A percentile compares a stretch with the other conserved stretches of the same genome.
These are phyloP conservation scores for Trichophyton verrucosum DNA, from an alignment of 2,329 filamentous ascomycete genomes.

Conservation along the genomic window DNA sequence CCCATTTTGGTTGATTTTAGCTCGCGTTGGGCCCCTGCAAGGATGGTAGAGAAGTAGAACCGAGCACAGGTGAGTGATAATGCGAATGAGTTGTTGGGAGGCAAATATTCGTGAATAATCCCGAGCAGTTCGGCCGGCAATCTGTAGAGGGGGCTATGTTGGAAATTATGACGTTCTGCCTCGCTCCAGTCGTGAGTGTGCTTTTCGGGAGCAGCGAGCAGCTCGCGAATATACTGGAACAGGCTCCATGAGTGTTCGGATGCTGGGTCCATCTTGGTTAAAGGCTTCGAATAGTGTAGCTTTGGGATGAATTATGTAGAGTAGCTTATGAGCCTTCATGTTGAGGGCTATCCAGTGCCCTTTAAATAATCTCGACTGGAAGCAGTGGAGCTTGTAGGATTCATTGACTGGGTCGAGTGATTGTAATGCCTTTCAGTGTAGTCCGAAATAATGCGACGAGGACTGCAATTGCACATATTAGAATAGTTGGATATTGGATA, in stretches of 20 bases:
- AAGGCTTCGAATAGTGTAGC: neutral
- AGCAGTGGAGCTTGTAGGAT: neutral
- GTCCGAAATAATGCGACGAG: neutral
- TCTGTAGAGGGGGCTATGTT: conserved; percentile 4
- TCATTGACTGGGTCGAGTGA: neutral
- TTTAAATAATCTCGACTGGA: neutral
- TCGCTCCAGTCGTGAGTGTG: neutral
- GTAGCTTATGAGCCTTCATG: neutral
- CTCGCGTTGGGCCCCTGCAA: neutral
- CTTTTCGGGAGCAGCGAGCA: too few species aligned
- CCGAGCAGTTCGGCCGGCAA: conserved; percentile 3
- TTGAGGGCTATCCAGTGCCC: neutral
- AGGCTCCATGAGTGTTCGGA: neutral
- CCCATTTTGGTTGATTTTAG: neutral
- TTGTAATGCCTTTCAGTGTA: neutral
- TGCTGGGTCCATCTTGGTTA: neutral
- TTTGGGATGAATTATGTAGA: neutral
- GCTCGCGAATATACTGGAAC: neutral
- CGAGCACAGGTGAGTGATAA: conserved; percentile 5
- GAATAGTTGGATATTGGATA: neutral
- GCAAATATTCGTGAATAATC: neutral
- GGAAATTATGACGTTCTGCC: neutral
- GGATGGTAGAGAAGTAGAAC: conserved; percentile 2
- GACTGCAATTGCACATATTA: neutral
- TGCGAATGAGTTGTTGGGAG: neutral